phyloP scores from a whole-genome alignment of 139 green algal species.

The Coccomyxa sp. region DNA sequence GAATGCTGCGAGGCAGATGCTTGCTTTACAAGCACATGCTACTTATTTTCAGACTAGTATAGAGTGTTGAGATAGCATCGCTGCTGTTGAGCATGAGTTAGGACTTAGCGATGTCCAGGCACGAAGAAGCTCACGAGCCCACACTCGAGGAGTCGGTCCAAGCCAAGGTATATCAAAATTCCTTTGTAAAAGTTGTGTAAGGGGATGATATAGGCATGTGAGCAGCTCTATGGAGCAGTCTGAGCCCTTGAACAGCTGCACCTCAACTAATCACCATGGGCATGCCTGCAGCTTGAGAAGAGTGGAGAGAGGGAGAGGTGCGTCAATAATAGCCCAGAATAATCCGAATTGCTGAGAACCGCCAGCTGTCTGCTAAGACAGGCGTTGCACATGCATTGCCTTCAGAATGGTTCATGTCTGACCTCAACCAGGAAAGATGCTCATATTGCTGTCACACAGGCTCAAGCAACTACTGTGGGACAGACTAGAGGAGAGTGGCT shows the following conservation, averaged over 20 bases:
- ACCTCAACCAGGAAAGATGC: neutral
- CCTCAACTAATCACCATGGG: neutral
- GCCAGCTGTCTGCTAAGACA: neutral
- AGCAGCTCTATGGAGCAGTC: neutral
- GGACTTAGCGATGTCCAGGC: too few species aligned
- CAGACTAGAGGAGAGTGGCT: slow-evolving; percentile 54
- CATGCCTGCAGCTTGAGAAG: neutral
- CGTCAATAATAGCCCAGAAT: neutral
- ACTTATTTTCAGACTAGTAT: too few species aligned
- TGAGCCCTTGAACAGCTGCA: neutral
- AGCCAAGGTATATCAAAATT: neutral
- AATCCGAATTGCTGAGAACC: neutral
- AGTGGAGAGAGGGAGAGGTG: slow-evolving; percentile 6
- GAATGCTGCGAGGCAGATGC: too few species aligned
- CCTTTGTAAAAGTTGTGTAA: neutral
- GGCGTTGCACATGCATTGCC: neutral
- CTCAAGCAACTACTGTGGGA: slow-evolving; percentile 50
- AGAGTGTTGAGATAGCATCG: too few species aligned
- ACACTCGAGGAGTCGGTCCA: neutral
- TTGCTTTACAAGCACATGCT: too few species aligned
- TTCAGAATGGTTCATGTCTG: neutral
- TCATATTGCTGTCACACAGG: neutral
- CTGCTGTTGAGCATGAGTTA: too few species aligned
- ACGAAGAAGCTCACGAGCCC: neutral
- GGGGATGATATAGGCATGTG: neutral